phyloP scores from a whole-genome alignment of 208 protist species.

The Trypanosoma grayi region DNA sequence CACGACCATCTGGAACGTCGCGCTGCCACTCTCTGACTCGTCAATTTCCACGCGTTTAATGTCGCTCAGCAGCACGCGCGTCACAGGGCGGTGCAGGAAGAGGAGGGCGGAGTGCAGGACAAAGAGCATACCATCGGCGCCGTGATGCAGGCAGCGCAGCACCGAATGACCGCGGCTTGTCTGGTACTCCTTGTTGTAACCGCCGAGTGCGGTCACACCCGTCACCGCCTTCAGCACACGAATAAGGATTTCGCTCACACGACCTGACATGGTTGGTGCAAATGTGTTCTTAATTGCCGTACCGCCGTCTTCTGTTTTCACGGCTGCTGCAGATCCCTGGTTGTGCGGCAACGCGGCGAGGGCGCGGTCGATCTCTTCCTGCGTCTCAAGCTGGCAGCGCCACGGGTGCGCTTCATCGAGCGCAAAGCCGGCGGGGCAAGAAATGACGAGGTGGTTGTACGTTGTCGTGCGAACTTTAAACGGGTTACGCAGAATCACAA shows the following conservation, averaged over 20 bases:
- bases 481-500: slow-evolving; percentile 69
- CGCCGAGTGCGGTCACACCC: slow-evolving; percentile 68
- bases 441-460: slow-evolving; percentile 84
- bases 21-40: slow-evolving; percentile 57
- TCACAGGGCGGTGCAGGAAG: slow-evolving; percentile 80
- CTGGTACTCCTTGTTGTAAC: slow-evolving; percentile 79
- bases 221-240: slow-evolving; percentile 74
- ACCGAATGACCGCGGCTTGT: slow-evolving; percentile 53
- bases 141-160: slow-evolving; percentile 72
- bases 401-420: slow-evolving; percentile 76
- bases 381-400: slow-evolving; percentile 69
- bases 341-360: slow-evolving; percentile 27
- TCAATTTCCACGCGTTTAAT: slow-evolving; percentile 62
- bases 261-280: slow-evolving; percentile 71
- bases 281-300: slow-evolving; percentile 35
- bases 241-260: slow-evolving; percentile 83
- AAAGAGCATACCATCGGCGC: slow-evolving; percentile 73
- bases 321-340: neutral
- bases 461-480: slow-evolving; percentile 69
- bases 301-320: slow-evolving; percentile 26
- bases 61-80: slow-evolving; percentile 46
- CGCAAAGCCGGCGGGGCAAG: slow-evolving; percentile 49
- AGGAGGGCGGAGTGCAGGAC: slow-evolving; percentile 71
- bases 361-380: slow-evolving; percentile 69
- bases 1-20: slow-evolving; percentile 77